Evolutionary conservation across 164 flowering plant genomes (phyloP).

Genomic region (Saururus chinensis): DNA sequence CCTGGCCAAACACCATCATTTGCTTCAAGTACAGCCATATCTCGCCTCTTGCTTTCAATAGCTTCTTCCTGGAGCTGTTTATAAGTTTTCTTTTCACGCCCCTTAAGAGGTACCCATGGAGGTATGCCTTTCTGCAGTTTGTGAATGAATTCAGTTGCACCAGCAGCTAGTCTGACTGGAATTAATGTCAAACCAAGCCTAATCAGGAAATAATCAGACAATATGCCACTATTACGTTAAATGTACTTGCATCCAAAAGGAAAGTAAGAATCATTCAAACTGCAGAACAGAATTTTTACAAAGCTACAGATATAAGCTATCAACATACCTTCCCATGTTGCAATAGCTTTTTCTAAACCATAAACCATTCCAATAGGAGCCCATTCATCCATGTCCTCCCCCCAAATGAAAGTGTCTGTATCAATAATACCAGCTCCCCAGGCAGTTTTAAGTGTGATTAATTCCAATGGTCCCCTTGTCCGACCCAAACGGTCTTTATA

Average conservation of each 20-base stretch:
- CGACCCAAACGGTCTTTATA: conserved; percentile 95
- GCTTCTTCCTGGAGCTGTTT: conserved; percentile 92
- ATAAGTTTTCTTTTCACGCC: conserved; percentile 67
- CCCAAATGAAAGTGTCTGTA: conserved; percentile 88
- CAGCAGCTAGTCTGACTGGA: conserved; percentile 82
- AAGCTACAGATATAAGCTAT: not conserved
- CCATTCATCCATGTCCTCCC: conserved; percentile 99
- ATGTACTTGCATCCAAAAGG: not conserved
- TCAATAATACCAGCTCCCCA: conserved; percentile 95
- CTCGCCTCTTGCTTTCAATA: conserved; percentile 75
- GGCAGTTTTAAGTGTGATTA: conserved; percentile 77
- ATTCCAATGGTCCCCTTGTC: conserved; percentile 76
- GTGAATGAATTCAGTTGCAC: conserved; percentile 73
- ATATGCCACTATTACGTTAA: not conserved
- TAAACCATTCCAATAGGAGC: conserved; percentile 92
- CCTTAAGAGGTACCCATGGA: conserved; percentile 91
- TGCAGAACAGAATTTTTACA: not conserved
- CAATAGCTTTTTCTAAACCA: conserved; percentile 82
- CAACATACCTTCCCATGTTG: conserved; percentile 93
- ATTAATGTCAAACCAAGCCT: conserved; percentile 3
- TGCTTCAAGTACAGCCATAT: conserved; percentile 74
- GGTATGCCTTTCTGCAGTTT: conserved; percentile 81
- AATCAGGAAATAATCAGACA: not conserved
- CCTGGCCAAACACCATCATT: conserved; percentile 95
- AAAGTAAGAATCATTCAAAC: not conserved